Evolutionary conservation across 2,329 filamentous ascomycete genomes (phyloP), one percentile per base, ranked within the genome.

Genomic region (Xylaria sp.): DNA sequence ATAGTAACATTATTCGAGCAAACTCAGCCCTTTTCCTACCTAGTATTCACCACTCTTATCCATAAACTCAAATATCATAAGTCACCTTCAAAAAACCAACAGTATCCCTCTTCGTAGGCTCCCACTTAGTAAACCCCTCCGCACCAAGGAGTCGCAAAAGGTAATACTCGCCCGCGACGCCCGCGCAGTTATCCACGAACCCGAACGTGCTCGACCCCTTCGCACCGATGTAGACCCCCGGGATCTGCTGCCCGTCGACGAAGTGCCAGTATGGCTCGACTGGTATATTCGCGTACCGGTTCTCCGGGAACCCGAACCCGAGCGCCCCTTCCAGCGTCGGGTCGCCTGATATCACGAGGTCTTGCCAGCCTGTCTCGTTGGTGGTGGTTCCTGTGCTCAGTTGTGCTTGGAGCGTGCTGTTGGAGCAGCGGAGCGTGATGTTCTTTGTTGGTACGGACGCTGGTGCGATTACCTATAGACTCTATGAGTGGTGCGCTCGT

Each of bases 211-310:
- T 62, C 28, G 62, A 64, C 18, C 28, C 65, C 15, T 12, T 57
- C 3, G 68, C 70, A 2, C 70, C 70, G 6, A 72, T 46, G 36
- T 52, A 72, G 6, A 72, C 57, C 13, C 70, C 70, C 41, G 70
- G 70, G 13, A 71, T 51, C 68, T 70, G 65, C 64, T 58, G 51
- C 33, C 43, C 68, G 20, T 68, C 65, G 70, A 69, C 20, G 48
- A 72, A 72, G 57, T 72, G 68, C 70, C 70, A 72, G 52, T 70
- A 67, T 12, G 70, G 64, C 59, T 39, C 52, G 23, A 72, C 25
- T 1, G 68, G 68, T 9, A 72, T 64, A 39, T 62, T 68, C 8
- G 48, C 13, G 39, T 66, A 66, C 18, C 10, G 49, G 49, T 68
- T 56, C n/a, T 68, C 61, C 0, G 62, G 31, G 25, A 72, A 72